Conservation (phyloP, 2,329 filamentous ascomycete genomes). For the Claviceps sp. region DNA sequence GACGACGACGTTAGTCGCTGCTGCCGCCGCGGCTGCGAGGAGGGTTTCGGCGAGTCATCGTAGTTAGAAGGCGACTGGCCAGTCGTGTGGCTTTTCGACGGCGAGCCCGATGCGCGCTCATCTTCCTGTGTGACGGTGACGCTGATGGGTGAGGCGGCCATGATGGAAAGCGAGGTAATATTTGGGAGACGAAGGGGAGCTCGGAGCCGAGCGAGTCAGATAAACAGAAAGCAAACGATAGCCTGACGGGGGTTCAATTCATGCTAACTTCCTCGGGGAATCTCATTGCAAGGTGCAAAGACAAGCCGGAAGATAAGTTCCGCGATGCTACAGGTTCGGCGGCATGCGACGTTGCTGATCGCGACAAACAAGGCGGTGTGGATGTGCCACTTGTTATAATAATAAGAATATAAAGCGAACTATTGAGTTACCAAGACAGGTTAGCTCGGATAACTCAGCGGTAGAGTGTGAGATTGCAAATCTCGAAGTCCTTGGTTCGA, state of each 20-base stretch:
- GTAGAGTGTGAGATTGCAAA: conserved; percentile 5
- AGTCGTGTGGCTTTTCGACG: conserved; percentile 27
- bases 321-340: neutral
- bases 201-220: neutral
- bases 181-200: neutral
- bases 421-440: accelerated
- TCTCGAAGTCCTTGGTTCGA: conserved; percentile 3
- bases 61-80: conserved; percentile 28
- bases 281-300: too few relatives aligned
- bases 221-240: too few relatives aligned
- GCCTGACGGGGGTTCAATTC: too few relatives aligned
- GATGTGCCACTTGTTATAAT: too few relatives aligned
- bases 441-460: neutral
- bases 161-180: conserved; percentile 12
- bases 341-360: neutral
- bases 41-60: conserved; percentile 27
- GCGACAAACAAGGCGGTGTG: neutral
- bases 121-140: conserved; percentile 21
- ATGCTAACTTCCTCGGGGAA: too few relatives aligned
- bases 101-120: conserved; percentile 26
- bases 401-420: too few relatives aligned
- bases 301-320: too few relatives aligned
- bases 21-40: conserved; percentile 6
- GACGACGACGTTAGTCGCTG: neutral
- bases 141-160: conserved; percentile 33